Conservation (phyloP, 768 basidiomycete genomes). For the Tricholoma matsutake region DNA sequence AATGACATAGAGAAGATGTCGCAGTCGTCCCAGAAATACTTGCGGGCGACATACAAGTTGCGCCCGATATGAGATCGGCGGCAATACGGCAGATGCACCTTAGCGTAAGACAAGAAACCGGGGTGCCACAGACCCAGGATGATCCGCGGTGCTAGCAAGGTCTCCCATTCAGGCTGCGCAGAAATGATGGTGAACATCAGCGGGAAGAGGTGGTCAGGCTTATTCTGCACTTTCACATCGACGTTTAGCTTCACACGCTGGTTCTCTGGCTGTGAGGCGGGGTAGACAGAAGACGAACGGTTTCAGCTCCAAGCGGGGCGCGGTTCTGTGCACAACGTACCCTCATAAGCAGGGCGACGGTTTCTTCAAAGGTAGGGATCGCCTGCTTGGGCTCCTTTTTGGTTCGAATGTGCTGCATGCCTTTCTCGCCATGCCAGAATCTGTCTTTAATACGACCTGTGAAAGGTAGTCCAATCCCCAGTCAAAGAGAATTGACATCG, state of each 20-base stretch:
- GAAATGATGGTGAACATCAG: conserved; percentile 72
- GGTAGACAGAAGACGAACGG: conserved; percentile 1
- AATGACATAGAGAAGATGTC: conserved; percentile 87
- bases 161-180: conserved; percentile 68
- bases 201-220: conserved; percentile 77
- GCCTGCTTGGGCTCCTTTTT: conserved; percentile 78
- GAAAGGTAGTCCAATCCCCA: not conserved
- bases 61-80: conserved; percentile 82
- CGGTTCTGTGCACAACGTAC: conserved; percentile 35
- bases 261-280: conserved; percentile 66
- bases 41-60: conserved; percentile 66
- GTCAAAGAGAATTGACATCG: not conserved
- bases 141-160: conserved; percentile 72
- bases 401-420: conserved; percentile 79
- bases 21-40: conserved; percentile 88
- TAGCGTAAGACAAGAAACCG: conserved; percentile 77
- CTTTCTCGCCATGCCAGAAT: conserved; percentile 66
- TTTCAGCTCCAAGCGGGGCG: conserved; percentile 11
- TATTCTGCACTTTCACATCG: conserved; percentile 92
- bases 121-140: conserved; percentile 90
- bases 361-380: conserved; percentile 89
- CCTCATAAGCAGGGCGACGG: conserved; percentile 73
- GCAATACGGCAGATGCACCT: conserved; percentile 74
- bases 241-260: conserved; percentile 77
- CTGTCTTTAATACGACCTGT: conserved; percentile 67